Evolutionary conservation across 768 basidiomycete species (phyloP).

Genomic region (Agrocybe pediades): DNA sequence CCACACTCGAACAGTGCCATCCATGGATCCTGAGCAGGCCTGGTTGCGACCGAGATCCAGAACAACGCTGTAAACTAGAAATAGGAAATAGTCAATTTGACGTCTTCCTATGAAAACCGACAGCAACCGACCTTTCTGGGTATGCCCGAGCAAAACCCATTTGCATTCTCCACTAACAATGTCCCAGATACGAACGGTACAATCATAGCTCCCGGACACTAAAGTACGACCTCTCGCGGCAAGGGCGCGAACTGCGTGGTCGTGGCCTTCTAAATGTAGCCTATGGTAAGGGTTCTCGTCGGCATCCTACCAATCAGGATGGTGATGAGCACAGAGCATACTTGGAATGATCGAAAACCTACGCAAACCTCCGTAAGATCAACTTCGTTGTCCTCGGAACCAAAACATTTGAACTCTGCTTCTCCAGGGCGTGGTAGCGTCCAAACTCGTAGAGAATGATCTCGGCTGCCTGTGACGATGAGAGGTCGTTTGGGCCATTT

Average conservation of each 20-base stretch:
- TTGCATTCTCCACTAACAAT: constrained; percentile 80
- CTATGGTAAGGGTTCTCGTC: constrained; percentile 88
- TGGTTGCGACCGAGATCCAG: constrained; percentile 85
- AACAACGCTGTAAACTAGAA: constrained; percentile 90
- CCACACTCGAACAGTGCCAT: constrained; percentile 96
- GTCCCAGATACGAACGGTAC: constrained; percentile 95
- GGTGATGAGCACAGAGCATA: background rate
- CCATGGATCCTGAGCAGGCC: constrained; percentile 97
- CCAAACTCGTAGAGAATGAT: constrained; percentile 67
- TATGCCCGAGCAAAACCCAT: constrained; percentile 83
- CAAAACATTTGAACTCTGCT: constrained; percentile 72
- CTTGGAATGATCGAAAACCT: constrained; percentile 15
- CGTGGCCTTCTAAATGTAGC: constrained; percentile 83
- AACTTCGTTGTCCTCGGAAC: constrained; percentile 59
- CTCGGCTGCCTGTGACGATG: constrained; percentile 76
- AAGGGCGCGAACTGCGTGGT: constrained; percentile 89
- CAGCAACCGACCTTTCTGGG: constrained; percentile 74
- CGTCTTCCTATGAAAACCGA: constrained; percentile 4
- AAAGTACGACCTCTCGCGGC: constrained; percentile 88
- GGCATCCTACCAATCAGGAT: constrained; percentile 40
- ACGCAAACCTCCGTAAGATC: constrained; percentile 51
- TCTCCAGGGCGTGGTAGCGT: constrained; percentile 62
- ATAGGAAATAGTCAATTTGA: background rate
- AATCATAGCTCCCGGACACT: constrained; percentile 96
- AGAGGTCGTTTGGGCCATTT: constrained; percentile 69